Conservation (phyloP, 73 alveolate genomes). For the Paramecium bursaria region DNA sequence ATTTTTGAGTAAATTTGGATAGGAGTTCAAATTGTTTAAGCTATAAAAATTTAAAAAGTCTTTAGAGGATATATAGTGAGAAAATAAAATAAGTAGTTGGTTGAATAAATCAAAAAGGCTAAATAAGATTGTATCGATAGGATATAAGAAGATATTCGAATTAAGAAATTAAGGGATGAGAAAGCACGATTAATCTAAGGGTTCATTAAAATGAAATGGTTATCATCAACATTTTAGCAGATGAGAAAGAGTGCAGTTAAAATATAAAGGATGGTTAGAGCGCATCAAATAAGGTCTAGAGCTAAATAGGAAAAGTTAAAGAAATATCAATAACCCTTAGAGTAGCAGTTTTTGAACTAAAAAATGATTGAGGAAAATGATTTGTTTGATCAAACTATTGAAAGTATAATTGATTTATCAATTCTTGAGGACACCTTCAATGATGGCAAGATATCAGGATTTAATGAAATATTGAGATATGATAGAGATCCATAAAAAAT, state of each 20-base stretch:
- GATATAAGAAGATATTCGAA: constrained; percentile 72
- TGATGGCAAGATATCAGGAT: too few species aligned
- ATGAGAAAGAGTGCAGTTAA: constrained; percentile 55
- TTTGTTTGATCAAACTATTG: not conserved
- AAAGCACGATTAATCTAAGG: constrained; percentile 75
- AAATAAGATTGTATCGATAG: constrained; percentile 43
- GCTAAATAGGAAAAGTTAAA: not conserved
- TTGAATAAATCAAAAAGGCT: constrained; percentile 69
- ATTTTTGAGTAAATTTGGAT: constrained; percentile 69
- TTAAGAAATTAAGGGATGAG: constrained; percentile 56
- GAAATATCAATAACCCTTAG: constrained; percentile 9
- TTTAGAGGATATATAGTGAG: constrained; percentile 77
- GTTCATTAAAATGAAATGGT: constrained; percentile 75
- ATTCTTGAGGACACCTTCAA: too few species aligned
- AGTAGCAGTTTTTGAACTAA: not conserved
- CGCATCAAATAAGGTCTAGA: not conserved
- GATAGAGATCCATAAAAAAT: too few species aligned
- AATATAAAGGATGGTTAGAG: constrained; percentile 1
- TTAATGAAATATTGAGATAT: too few species aligned
- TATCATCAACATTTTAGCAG: constrained; percentile 56
- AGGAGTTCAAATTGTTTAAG: constrained; percentile 53
- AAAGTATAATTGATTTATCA: too few species aligned
- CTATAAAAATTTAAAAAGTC: constrained; percentile 68
- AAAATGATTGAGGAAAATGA: constrained; percentile 11
- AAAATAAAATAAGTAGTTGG: constrained; percentile 55